A percentile compares a stretch with the other conserved stretches of the same genome.
These are phyloP conservation scores for Lepidium aucheri DNA, from an alignment of 345 rosid genomes.

Conservation along the genomic window DNA sequence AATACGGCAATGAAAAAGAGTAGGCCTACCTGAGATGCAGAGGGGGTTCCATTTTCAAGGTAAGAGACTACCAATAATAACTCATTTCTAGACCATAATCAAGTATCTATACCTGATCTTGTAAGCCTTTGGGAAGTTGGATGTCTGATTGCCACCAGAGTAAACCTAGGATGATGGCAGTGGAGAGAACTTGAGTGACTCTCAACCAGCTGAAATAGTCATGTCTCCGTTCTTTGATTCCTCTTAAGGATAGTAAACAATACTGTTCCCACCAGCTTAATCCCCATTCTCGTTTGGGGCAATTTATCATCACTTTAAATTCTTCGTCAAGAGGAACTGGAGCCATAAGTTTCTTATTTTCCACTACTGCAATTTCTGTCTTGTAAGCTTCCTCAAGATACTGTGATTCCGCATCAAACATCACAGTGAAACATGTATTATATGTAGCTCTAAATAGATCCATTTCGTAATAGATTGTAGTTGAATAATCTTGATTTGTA, in stretches of 20 bases:
- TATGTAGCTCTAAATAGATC: neutral
- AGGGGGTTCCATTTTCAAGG: neutral
- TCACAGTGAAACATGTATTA: neutral
- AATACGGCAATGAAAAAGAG: conserved; percentile 92
- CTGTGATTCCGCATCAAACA: conserved; percentile 38
- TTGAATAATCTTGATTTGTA: neutral
- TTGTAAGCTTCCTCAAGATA: conserved; percentile 81
- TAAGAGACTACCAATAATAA: neutral
- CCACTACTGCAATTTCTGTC: conserved; percentile 49
- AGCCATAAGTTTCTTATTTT: conserved; percentile 63
- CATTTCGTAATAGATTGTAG: no score
- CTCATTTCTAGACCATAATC: neutral
- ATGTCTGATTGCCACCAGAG: conserved; percentile 95
- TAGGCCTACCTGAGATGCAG: conserved; percentile 65
- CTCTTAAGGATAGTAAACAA: conserved; percentile 63
- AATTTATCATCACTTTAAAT: conserved; percentile 47
- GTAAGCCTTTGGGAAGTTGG: conserved; percentile 46
- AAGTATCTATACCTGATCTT: conserved; percentile 65
- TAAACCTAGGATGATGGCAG: conserved; percentile 77
- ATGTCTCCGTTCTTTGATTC: conserved; percentile 77
- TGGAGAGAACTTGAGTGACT: conserved; percentile 83
- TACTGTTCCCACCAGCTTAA: conserved; percentile 89
- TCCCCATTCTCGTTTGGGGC: conserved; percentile 71
- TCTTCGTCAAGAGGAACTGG: conserved; percentile 72
- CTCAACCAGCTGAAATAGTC: conserved; percentile 95